Conservation (phyloP, 306 rosid species). For the Medicago lupulina region DNA sequence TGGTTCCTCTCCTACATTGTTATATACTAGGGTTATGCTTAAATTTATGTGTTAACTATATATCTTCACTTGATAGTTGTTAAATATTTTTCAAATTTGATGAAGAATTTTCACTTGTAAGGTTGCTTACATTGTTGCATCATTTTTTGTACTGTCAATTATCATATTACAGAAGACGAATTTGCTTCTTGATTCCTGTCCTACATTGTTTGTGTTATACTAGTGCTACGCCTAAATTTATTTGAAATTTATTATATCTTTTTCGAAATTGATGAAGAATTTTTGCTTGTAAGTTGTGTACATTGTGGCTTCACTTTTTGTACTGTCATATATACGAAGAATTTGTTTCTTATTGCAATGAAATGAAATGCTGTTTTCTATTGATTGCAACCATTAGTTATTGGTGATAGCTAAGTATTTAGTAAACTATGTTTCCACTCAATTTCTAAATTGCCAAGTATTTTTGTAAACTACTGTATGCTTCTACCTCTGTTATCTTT, state of each 20-base stretch:
- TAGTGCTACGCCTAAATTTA: not conserved
- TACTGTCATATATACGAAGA: not conserved
- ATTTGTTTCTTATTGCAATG: slow-evolving; percentile 5
- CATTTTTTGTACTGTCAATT: not conserved
- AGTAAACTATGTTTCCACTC: too few relatives aligned
- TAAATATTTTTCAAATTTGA: too few relatives aligned
- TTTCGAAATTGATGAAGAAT: slow-evolving; percentile 11
- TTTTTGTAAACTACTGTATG: too few relatives aligned
- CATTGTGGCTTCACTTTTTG: not conserved
- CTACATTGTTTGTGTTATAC: not conserved
- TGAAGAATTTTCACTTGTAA: not conserved
- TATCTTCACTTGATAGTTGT: too few relatives aligned
- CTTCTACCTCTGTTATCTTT: too few relatives aligned
- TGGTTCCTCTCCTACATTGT: not conserved
- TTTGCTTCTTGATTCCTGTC: slow-evolving; percentile 16
- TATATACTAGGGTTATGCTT: not conserved
- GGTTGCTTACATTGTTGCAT: not conserved
- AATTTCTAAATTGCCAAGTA: too few relatives aligned
- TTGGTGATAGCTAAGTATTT: not conserved
- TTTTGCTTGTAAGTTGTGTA: slow-evolving; percentile 20
- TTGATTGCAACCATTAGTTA: not conserved
- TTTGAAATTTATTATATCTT: slow-evolving; percentile 3
- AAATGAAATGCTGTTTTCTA: not conserved
- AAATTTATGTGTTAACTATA: not conserved
- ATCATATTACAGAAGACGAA: not conserved